Percentiles rank a stretch among this genome's conserved stretches.
Conservation (phyloP, 2,329 filamentous ascomycete species). For the Ascochyta rabiei region DNA sequence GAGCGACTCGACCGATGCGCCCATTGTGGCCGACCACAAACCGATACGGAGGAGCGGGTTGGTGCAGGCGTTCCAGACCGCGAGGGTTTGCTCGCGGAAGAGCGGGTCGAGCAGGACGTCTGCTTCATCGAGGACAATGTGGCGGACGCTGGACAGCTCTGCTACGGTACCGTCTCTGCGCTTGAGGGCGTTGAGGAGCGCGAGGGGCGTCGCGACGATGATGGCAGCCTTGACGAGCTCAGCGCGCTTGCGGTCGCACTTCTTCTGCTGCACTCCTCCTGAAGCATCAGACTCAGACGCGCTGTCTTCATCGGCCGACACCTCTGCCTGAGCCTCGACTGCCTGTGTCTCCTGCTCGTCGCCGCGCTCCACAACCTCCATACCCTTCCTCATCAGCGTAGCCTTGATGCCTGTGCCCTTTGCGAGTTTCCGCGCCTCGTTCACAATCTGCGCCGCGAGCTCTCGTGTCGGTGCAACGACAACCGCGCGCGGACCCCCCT, state of each 20-base stretch:
- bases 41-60: slow-evolving; percentile 73
- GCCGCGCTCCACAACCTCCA: slow-evolving; percentile 61
- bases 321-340: slow-evolving; percentile 39
- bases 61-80: slow-evolving; percentile 80
- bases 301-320: slow-evolving; percentile 48
- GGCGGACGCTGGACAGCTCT: slow-evolving; percentile 70
- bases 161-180: slow-evolving; percentile 54
- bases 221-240: slow-evolving; percentile 75
- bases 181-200: slow-evolving; percentile 75
- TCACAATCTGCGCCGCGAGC: slow-evolving; percentile 57
- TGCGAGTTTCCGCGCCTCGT: slow-evolving; percentile 82
- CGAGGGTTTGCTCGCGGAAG: slow-evolving; percentile 86
- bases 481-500: slow-evolving; percentile 47
- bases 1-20: slow-evolving; percentile 85
- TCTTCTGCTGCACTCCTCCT: slow-evolving; percentile 39
- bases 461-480: slow-evolving; percentile 59
- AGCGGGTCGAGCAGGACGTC: slow-evolving; percentile 91
- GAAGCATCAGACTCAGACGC: slow-evolving; percentile 45
- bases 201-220: slow-evolving; percentile 78
- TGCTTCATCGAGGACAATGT: slow-evolving; percentile 87
- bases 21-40: slow-evolving; percentile 97
- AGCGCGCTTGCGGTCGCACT: slow-evolving; percentile 45
- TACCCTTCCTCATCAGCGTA: slow-evolving; percentile 83
- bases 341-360: slow-evolving; percentile 47
- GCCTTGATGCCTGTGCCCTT: slow-evolving; percentile 79